phyloP scores from a whole-genome alignment of 345 rosid genomes.

The Ceriops tagal region DNA sequence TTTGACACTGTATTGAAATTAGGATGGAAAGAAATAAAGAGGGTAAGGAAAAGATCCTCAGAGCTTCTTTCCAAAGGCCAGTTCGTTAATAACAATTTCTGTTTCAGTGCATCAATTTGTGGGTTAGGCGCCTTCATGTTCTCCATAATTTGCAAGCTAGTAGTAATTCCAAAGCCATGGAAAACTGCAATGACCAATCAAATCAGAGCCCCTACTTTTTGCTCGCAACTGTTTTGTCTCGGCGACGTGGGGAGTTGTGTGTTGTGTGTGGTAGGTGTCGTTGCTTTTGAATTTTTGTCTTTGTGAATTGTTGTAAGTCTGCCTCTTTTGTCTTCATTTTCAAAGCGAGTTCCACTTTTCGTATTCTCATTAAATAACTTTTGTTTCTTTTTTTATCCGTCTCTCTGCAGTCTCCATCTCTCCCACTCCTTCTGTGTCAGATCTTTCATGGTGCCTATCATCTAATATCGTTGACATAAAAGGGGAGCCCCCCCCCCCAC shows the following conservation, averaged over 20 bases:
- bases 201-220: slow-evolving; percentile 18
- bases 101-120: too few relatives aligned
- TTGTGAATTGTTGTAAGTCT: neutral
- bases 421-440: neutral
- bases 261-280: neutral
- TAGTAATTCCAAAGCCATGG: too few relatives aligned
- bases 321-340: slow-evolving; percentile 24
- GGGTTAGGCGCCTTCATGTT: too few relatives aligned
- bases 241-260: slow-evolving; percentile 11
- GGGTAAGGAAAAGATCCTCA: too few relatives aligned
- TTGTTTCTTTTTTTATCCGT: neutral
- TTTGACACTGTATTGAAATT: too few relatives aligned
- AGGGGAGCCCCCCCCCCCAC: too few relatives aligned
- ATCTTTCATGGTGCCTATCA: too few relatives aligned
- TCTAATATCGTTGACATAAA: too few relatives aligned
- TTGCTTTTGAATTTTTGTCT: neutral
- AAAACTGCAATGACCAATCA: slow-evolving; percentile 25
- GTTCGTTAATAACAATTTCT: too few relatives aligned
- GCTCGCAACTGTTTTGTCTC: slow-evolving; percentile 11
- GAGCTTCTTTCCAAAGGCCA: too few relatives aligned
- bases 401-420: neutral
- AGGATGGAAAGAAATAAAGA: too few relatives aligned
- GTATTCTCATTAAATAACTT: slow-evolving; percentile 28
- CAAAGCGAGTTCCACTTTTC: slow-evolving; percentile 22
- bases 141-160: too few relatives aligned